Base-by-base conservation (phyloP, 352 stramenopile species). In the Pythium volutum region DNA sequence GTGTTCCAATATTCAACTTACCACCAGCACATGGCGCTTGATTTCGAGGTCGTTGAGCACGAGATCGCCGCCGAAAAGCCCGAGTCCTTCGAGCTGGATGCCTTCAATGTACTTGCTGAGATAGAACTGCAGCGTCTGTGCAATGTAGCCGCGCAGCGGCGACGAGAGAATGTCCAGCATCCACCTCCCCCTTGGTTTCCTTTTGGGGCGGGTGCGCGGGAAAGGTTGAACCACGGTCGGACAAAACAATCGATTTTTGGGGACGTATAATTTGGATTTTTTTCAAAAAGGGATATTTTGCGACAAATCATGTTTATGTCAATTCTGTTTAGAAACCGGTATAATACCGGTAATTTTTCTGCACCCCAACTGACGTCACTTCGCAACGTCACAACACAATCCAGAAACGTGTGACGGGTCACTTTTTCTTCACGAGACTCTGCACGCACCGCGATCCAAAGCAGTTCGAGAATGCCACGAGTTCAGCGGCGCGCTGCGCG, bases 21-120 rank as follows among this genome's bases (percentile, higher is more conserved):
- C 59, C 41, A 66, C 75, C 22, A 93, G 71, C 55, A 95, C 86
- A 70, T 95, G 82, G 45, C 86, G 86, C 71, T 95, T 95, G 62
- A 95, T 89, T 65, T 93, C 82, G 33, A 95, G 75, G 68, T 95
- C 83, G 57, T 95, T 95, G 25, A 93, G 81, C 66, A 95, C 84
- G 42, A 95, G 70, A 52, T 95, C 86, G 46, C 81, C 84, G 20
- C 86, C 86, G 50, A 95, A 95, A 45, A 95, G 70, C 46, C 86
- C 86, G 34, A 95, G 69, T 7, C 86, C 81, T 64, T 95, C 86
- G 49, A 95, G 73, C 52, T 93, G 82, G 51, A 95, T 95, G 71
- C 84, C 84, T 63, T 95, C 82, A 51, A 95, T 89, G 78, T 95
- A 95, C 68, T 93, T 95, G 78, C 83, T 86, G 41, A 95, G 66